Evolutionary conservation across 2,329 filamentous ascomycete species (phyloP), one percentile per base, ranked within the genome.

Genomic region (Monosporascus sp.): DNA sequence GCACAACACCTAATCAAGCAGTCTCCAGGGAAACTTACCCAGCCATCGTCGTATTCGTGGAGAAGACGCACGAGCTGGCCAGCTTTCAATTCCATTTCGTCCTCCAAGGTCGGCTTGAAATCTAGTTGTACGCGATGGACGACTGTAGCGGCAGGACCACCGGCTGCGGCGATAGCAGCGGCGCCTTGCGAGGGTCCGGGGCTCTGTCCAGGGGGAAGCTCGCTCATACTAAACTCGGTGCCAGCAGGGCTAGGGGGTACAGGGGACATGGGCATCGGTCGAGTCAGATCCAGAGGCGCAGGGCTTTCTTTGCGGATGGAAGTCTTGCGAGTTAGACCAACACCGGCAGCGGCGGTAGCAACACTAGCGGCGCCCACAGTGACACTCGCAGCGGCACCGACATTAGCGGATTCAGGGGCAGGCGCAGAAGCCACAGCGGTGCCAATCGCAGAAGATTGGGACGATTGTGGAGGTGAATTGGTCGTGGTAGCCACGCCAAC

Each of bases 1-100:
- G 66, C 63, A 55, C 51, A 52, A 49, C 53, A 41, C 28, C 15
- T 46, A 22, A 9, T 8, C 26, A 22, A 37, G 44, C 28, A 41
- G 18, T 37, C 49, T 40, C 11, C 17, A 48, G 35, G 20, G 50
- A 28, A 52, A 80, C 88, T 81, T 81, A 93, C 89, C 94, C 94
- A 99, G 65, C 94, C 94, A 73, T 99, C 94, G 68, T 99, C 94
- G 65, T 97, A 99, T 72, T 96, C 92, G 67, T 97, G 93, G 50
- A 97, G 78, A 59, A 99, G 77, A 59, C 93, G 84, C 49, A 97
- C 90, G 48, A 99, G 78, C 58, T 95, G 86, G 50, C 94, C 94
- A 54, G 87, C 83, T 58, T 78, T 81, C 45, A 99, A 79, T 58
- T 85, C 88, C 65, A 99, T 78, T 72, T 99, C 94, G 67, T 99